Conservation (phyloP, 2,329 filamentous ascomycete genomes). For the Diaporthe sp. region DNA sequence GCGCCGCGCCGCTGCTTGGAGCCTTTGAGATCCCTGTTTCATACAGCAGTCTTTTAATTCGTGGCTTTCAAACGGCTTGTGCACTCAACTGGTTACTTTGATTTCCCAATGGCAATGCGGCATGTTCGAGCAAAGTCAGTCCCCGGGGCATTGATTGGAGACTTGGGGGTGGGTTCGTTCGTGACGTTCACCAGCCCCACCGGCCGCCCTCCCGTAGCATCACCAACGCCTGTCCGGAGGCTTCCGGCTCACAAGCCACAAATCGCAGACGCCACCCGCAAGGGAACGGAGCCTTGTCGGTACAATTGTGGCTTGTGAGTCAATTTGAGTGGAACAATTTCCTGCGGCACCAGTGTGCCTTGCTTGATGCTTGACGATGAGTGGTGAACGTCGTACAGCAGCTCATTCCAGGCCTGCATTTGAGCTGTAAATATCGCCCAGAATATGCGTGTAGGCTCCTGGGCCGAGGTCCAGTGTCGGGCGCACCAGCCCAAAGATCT, state of each 20-base stretch:
- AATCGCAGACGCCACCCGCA: background rate
- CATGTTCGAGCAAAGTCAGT: too few species aligned
- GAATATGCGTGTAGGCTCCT: background rate
- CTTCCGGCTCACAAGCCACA: background rate
- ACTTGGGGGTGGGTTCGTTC: too few species aligned
- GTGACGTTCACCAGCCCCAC: background rate
- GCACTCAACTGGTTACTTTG: too few species aligned
- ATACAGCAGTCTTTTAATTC: too few species aligned
- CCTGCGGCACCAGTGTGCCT: background rate
- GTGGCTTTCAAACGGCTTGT: too few species aligned
- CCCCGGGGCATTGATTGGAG: too few species aligned
- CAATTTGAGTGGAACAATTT: background rate
- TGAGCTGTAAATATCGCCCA: background rate
- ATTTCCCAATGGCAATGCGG: too few species aligned
- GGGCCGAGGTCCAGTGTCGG: background rate
- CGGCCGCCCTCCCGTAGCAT: background rate
- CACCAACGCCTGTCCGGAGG: background rate
- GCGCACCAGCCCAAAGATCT: background rate
- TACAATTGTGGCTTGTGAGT: slow-evolving; percentile 6
- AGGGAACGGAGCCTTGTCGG: background rate
- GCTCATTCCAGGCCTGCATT: background rate
- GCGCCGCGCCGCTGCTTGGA: too few species aligned
- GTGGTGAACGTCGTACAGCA: background rate
- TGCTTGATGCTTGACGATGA: background rate
- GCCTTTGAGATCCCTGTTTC: too few species aligned